Conservation (phyloP, 2,329 filamentous ascomycete genomes). For the Fusarium miscanthi region DNA sequence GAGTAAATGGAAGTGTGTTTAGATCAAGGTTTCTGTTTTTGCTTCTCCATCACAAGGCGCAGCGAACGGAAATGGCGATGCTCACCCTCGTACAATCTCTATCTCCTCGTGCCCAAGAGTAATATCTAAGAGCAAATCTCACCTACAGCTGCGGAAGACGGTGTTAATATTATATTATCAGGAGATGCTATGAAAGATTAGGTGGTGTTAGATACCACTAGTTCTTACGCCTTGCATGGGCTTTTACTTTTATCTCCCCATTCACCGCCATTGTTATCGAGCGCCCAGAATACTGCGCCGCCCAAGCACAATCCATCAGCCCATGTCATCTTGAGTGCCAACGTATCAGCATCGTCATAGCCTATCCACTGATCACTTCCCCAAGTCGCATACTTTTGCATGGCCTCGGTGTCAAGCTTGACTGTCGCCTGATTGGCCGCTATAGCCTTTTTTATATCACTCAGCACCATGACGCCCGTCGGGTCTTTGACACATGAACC, state of each 20-base stretch:
- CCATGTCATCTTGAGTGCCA: neutral
- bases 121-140: neutral
- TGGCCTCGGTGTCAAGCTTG: neutral
- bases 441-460: neutral
- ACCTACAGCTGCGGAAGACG: neutral
- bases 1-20: slow-evolving; percentile 31
- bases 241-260: neutral
- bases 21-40: accelerated
- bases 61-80: too few species aligned
- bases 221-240: neutral
- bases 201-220: neutral
- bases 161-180: neutral
- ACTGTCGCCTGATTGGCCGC: accelerated
- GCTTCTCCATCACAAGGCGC: too few species aligned
- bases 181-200: neutral
- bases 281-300: neutral
- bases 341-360: neutral
- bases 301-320: neutral
- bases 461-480: neutral
- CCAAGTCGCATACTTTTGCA: neutral
- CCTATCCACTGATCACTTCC: neutral
- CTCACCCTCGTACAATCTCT: neutral
- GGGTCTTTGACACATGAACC: neutral
- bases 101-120: accelerated
- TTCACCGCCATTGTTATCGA: neutral